These are phyloP conservation scores for Alternaria solani DNA, from an alignment of 2,329 filamentous ascomycete genomes.

Conservation along the genomic window DNA sequence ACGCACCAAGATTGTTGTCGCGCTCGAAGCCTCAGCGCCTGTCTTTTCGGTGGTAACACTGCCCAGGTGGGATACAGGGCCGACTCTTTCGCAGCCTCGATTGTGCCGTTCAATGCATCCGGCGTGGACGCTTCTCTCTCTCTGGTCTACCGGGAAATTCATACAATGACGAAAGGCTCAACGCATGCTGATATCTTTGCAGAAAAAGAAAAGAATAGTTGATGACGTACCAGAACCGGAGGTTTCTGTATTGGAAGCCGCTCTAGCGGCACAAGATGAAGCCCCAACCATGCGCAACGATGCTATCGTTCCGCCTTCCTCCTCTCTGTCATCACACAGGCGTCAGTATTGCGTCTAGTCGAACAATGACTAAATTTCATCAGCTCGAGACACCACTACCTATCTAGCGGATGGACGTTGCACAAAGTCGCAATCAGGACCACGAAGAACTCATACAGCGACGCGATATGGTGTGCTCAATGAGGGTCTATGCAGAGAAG, in stretches of 20 bases:
- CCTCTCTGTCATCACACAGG: constrained; percentile 94
- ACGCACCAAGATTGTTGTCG: constrained; percentile 89
- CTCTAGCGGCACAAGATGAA: constrained; percentile 89
- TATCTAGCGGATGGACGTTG: background rate
- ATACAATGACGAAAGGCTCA: background rate
- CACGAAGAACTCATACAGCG: background rate
- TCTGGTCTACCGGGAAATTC: background rate
- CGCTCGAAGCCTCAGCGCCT: constrained; percentile 94
- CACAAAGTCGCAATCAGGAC: background rate
- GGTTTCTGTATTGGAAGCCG: constrained; percentile 88
- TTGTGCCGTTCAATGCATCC: constrained; percentile 87
- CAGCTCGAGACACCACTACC: constrained; percentile 49
- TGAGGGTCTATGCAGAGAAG: background rate
- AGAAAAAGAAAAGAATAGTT: constrained; percentile 88
- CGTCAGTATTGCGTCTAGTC: constrained; percentile 91
- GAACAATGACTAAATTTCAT: constrained; percentile 89
- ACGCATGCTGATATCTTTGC: background rate
- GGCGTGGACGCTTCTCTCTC: constrained; percentile 46
- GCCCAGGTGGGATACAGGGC: constrained; percentile 78
- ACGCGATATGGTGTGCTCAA: background rate
- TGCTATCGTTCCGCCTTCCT: constrained; percentile 92
- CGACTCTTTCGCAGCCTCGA: constrained; percentile 95
- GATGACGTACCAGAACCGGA: constrained; percentile 97
- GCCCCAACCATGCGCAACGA: constrained; percentile 78
- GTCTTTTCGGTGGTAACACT: constrained; percentile 97